These are phyloP conservation scores for Nicotiana noctiflora DNA, from an alignment of 257 asterid genomes.

Conservation along the genomic window DNA sequence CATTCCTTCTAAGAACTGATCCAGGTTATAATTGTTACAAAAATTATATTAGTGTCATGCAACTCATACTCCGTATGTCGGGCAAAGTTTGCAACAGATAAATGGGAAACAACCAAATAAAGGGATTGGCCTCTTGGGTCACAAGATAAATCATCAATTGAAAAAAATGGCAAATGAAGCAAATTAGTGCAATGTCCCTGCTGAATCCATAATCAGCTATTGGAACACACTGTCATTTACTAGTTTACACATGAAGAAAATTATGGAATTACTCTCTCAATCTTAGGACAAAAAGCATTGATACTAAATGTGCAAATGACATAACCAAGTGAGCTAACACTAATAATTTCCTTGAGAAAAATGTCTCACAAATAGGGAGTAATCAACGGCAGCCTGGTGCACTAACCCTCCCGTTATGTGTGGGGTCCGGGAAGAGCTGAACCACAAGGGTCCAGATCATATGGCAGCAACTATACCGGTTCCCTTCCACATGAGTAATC, in stretches of 20 bases:
- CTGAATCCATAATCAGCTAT: neutral
- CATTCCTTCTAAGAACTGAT: neutral
- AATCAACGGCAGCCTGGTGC: no score
- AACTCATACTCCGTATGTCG: neutral
- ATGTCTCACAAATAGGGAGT: neutral
- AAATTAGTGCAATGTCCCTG: neutral
- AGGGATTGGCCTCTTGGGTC: no score
- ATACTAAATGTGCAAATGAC: neutral
- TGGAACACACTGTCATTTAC: neutral
- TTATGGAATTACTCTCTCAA: neutral
- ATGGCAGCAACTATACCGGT: no score
- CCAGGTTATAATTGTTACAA: neutral
- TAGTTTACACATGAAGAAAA: neutral
- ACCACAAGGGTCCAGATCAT: no score
- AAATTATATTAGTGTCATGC: neutral
- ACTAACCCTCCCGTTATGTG: no score
- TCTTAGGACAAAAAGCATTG: neutral
- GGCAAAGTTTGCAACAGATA: neutral
- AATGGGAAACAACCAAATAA: neutral
- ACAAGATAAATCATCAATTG: neutral
- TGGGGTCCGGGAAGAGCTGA: no score
- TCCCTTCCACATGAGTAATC: neutral
- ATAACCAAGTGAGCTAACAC: neutral
- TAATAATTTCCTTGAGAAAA: neutral
- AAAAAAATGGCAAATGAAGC: neutral